Evolutionary conservation across 768 basidiomycete genomes (phyloP), one percentile per base, ranked within the genome.

Genomic region (Leucosporidium yakuticum): DNA sequence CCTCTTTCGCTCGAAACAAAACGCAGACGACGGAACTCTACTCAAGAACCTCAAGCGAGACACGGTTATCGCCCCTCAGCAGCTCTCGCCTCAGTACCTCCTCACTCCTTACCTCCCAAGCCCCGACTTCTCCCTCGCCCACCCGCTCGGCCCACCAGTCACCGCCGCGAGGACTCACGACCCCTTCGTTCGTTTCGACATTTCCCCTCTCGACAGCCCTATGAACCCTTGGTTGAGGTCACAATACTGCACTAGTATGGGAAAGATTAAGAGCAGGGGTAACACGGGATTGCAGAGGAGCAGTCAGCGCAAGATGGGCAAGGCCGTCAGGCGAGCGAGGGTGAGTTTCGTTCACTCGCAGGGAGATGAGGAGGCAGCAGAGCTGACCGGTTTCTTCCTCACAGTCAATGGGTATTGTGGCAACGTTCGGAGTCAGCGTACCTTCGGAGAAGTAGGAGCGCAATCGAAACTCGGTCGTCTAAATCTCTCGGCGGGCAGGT

Each of bases 131-230:
- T 15, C 56, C 4, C 60, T 39, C 29, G 69, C 67, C 23, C 59
- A 63, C 66, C 72, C 72, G 14, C 66, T 73, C 57, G 72, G 72
- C 39, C 72, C 72, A 7, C 72, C 72, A 19, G 57, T 36, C 14
- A 25, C 34, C 12, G 67, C 50, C 49, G 68, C 62, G 12, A 53
- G 27, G 48, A 68, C 66, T 27, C 69, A 67, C 66, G 72, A 73
- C 62, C 68, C 65, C 4, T 70, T 73, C 64, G 53, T 66, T 2
- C 55, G 63, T 29, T 64, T 68, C 60, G 66, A 62, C 2, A 25
- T 73, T 47, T 65, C 66, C 49, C 72, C 72, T 27, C 57, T 69
- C 44, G 54, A 60, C 11, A 62, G 56, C 36, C 49, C 39, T 32
- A 50, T 69, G 61, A 73, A 73, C 64, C 66, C 69, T 14, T 63